Conservation (phyloP, 2,329 filamentous ascomycete species). For the Trichothecium roseum region DNA sequence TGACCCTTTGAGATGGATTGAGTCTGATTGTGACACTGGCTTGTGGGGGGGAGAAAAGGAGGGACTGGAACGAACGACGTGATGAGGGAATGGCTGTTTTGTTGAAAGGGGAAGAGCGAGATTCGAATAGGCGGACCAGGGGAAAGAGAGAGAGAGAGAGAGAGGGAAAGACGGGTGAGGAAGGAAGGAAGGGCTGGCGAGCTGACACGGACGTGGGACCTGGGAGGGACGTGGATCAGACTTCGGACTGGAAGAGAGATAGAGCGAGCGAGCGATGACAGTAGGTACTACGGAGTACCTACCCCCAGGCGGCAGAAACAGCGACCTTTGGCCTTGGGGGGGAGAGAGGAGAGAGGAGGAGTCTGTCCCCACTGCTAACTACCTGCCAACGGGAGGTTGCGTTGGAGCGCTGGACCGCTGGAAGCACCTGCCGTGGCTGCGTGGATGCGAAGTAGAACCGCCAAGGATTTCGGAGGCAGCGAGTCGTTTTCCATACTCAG, state of each 20-base stretch:
- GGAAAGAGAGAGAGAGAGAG: conserved; percentile 8
- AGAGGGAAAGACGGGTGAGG: conserved; percentile 6
- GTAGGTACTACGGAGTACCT: too few relatives aligned
- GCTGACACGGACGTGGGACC: not conserved
- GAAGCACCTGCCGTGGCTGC: too few relatives aligned
- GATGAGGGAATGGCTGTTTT: conserved; percentile 25
- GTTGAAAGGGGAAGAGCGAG: conserved; percentile 24
- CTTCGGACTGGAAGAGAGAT: not conserved
- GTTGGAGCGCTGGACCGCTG: too few relatives aligned
- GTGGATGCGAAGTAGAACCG: too few relatives aligned
- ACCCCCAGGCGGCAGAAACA: conserved; percentile 6
- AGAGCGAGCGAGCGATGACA: conserved; percentile 7
- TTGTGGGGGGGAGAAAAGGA: conserved; percentile 16
- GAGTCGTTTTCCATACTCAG: too few relatives aligned
- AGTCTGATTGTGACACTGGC: too few relatives aligned
- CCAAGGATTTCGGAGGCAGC: too few relatives aligned
- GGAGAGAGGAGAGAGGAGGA: conserved; percentile 1
- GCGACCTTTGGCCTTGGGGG: conserved; percentile 3
- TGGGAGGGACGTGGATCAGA: not conserved
- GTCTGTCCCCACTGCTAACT: too few relatives aligned
- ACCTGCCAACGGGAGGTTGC: too few relatives aligned
- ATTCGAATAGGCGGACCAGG: conserved; percentile 14
- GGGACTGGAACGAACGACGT: conserved; percentile 28
- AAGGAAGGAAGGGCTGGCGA: conserved; percentile 1
- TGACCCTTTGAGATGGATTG: too few relatives aligned